Base-by-base conservation (phyloP, 371 early-diverging fungal species). In the Gilbertella persicaria region DNA sequence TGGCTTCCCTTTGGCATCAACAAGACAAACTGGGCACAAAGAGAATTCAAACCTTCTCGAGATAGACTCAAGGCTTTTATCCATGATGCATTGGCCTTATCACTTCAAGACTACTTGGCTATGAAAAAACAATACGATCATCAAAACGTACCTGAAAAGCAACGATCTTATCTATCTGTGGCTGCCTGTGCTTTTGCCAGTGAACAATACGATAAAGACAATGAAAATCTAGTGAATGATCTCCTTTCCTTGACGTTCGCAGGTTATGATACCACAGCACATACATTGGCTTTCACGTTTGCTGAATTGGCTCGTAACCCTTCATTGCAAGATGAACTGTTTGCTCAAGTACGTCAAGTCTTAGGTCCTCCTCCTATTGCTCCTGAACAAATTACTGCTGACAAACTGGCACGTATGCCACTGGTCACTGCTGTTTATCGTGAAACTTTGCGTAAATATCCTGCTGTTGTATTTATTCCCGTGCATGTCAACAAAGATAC, bases 391-490 rank as follows among this genome's bases (percentile, higher is more conserved):
- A 65, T 78, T 28, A 75, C 71, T 0, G 50, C 60, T 3, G 79
- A 78, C 4, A 73, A 69, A 26, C 50, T 78, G 13, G 64, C 75
- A 9, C 39, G 47, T 19, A 65, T 78, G 61, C 71, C 72, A 5
- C 54, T 66, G 19, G 65, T 74, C 0, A 72, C 73, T 0, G 79
- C 79, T n/a, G 62, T 78, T 4, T 74, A 73, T 16, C 66, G 69
- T 16, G 79, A 78, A 53, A 67, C 79, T 0, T 55, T 75, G 52
- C 64, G 79, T 3, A 75, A 72, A 33, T 78, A 78, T 29, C 79
- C 79, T 10, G 79, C 75, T 9, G 75, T 75, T 13, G 75, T 64
- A 0, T 70, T 78, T 45, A 74, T 74, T 28, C 71, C 75, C n/a
- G 69, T 69, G 3, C 75, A 78, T 56, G 75, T 72, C n/a, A 78